These are phyloP conservation scores for Penicillium sumatraense DNA, from an alignment of 2,329 filamentous ascomycete genomes.

Conservation along the genomic window DNA sequence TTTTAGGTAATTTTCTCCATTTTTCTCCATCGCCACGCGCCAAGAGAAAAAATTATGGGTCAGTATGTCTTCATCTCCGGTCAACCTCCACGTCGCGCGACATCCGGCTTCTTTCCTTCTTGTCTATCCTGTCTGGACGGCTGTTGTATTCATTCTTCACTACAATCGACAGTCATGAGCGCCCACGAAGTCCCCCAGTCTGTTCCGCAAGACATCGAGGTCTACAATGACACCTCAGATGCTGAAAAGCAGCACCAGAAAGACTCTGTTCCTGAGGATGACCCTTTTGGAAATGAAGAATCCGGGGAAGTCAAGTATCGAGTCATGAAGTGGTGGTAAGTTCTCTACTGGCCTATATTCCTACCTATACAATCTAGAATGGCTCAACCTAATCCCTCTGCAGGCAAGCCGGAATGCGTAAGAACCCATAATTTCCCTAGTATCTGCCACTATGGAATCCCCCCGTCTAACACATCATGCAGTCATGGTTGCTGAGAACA, in stretches of 20 bases:
- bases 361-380: background rate
- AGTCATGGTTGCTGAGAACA: slow-evolving; percentile 62
- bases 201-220: slow-evolving; percentile 16
- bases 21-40: slow-evolving; percentile 22
- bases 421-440: slow-evolving; percentile 11
- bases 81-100: slow-evolving; percentile 16
- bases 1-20: slow-evolving; percentile 7
- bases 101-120: slow-evolving; percentile 16
- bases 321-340: slow-evolving; percentile 51
- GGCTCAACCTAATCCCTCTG: slow-evolving; percentile 12
- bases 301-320: slow-evolving; percentile 52
- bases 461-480: background rate
- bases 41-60: slow-evolving; percentile 26
- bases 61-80: slow-evolving; percentile 16
- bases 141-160: slow-evolving; percentile 3
- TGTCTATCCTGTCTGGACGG: slow-evolving; percentile 4
- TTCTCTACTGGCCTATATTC: background rate
- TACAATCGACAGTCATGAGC: slow-evolving; percentile 17
- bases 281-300: slow-evolving; percentile 44
- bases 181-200: slow-evolving; percentile 11
- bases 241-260: slow-evolving; percentile 22
- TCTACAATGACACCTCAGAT: slow-evolving; percentile 20
- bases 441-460: background rate
- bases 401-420: slow-evolving; percentile 48
- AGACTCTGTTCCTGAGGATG: slow-evolving; percentile 20